Conservation (phyloP, 805 yeast genomes). For the Ogataea pignaliae region DNA sequence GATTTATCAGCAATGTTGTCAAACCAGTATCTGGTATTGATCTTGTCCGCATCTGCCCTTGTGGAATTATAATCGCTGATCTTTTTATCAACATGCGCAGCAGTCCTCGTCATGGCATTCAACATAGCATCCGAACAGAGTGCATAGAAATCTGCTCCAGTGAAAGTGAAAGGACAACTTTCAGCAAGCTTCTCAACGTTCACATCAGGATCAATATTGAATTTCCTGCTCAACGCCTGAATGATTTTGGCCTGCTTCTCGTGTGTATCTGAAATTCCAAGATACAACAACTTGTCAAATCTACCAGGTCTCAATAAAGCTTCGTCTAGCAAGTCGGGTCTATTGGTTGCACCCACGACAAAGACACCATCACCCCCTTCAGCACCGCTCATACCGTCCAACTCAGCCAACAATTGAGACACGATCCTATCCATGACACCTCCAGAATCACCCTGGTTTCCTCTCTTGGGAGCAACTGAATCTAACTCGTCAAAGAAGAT, state of each 20-base stretch:
- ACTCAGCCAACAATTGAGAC: conserved; percentile 88
- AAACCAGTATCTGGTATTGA: conserved; percentile 85
- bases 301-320: conserved; percentile 92
- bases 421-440: conserved; percentile 99
- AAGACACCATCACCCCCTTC: conserved; percentile 83
- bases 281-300: conserved; percentile 89
- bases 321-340: conserved; percentile 94
- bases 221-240: conserved; percentile 85
- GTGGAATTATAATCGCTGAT: conserved; percentile 46
- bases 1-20: conserved; percentile 66
- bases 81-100: conserved; percentile 66
- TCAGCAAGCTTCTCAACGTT: conserved; percentile 56
- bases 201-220: conserved; percentile 56
- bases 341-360: conserved; percentile 97
- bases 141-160: conserved; percentile 98
- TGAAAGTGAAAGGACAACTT: conserved; percentile 80
- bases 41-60: conserved; percentile 33
- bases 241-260: conserved; percentile 83
- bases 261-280: conserved; percentile 89
- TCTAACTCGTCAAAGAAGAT: conserved; percentile 96
- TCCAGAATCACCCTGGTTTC: conserved; percentile 97
- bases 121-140: conserved; percentile 93
- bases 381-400: conserved; percentile 92
- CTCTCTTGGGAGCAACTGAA: conserved; percentile 97
- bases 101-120: conserved; percentile 91